Evolutionary conservation across 2,329 filamentous ascomycete genomes (phyloP), one percentile per base, ranked within the genome.

Genomic region (Neodidymelliopsis sp.): DNA sequence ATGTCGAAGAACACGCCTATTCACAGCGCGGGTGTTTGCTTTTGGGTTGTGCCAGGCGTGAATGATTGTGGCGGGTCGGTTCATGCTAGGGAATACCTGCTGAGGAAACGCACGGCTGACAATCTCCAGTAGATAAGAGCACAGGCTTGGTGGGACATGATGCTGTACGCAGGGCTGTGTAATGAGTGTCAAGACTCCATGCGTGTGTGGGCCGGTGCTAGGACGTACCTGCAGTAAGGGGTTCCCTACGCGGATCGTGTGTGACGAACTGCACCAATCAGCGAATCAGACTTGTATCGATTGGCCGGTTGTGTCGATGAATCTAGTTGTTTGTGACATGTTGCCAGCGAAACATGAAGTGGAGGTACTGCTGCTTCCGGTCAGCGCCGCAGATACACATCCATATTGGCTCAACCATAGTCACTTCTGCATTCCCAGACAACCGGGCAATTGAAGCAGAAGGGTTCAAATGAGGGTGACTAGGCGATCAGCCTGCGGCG

Each of bases 141-240:
- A 50, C 47, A 31, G 19, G 28, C 15, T 36, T 12, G 35, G 40
- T 50, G 25, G 24, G 40, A 50, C 40, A 40, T 22, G 40, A 45
- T 44, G 40, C 36, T 37, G 47, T 41, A 45, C 47, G 40, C 35
- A 50, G 41, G 40, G 47, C 47, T 25, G 30, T 31, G 47, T 27
- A 45, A 45, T 41, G 15, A 36, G 16, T 36, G 40, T 50, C 40
- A 36, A 30, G 33, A 16, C 41, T 36, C 35, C 47, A 40, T 50
- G 47, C 47, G 29, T 29, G 24, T 31, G 25, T 35, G 34, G 36
- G 35, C 36, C 28, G 29, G 18, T 22, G 35, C 40, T 41, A 35
- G 47, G 40, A 40, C 36, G 47, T 50, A 45, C 47, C 47, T 50
- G 40, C 47, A 50, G 47, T 35, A 50, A 50, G 41, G 41, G 47